Base-by-base conservation (phyloP, 345 rosid genomes). In the Excoecaria cochinchinensis region DNA sequence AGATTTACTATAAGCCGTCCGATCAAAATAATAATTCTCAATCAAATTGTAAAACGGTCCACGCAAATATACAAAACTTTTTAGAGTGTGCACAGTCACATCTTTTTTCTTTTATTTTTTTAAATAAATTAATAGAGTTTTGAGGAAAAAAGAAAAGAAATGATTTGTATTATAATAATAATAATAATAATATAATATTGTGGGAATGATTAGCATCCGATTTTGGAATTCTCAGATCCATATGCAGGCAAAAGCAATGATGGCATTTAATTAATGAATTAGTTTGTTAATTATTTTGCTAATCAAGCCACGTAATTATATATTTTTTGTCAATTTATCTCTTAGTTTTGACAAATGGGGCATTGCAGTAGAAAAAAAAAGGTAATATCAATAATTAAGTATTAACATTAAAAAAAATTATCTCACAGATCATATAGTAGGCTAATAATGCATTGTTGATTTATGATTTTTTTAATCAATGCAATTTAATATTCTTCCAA, bases 21-120 rank as follows among this genome's bases (percentile, higher is more conserved):
- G 87, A 87, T 89, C 58, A 3, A 55, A 55, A 16, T 55, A 55
- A 51, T 21, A 62, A 79, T 67, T 24, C 72, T 44, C 58, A 73
- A 76, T 65, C 58, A 65, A 31, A 62, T 21, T 62, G 62, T n/a
- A 21, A 70, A 51, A 76, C 36, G 21, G 44, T 80, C 79, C 70
- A 72, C 67, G 78, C 65, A 55, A 73, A 77, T 74, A 69, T 36
- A 52, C 46, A 52, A 69, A 69, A 1, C 62, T 58, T 58, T 58
- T n/a, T 25, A 8, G 39, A 52, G 72, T 14, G 11, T 7, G 36
- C 22, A 57, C 11, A 9, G 14, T n/a, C 36, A 3, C 62, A 21
- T 58, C 50, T 4, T 47, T 24, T 47, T 4, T 5, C 24, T 22
- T 44, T 8, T 0, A 4, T 38, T 31, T 6, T 1, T 3, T 53